Conservation (phyloP, 176 grass and related monocot species). For the Eragrostis curvula region DNA sequence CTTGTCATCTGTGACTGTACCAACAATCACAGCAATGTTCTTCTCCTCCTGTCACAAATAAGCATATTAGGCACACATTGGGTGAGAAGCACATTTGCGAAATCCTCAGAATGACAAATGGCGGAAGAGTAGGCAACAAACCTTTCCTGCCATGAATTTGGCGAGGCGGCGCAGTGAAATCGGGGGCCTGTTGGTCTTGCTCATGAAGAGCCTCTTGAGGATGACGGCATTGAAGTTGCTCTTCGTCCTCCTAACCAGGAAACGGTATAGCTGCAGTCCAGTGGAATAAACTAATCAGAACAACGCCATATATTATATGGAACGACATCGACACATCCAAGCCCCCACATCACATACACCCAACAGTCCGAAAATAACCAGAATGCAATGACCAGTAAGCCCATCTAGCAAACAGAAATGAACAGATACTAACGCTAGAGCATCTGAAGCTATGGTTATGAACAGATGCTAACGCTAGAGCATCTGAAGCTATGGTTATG, state of each 20-base stretch:
- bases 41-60: conserved; percentile 48
- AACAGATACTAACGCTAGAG: neutral
- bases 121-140: neutral
- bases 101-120: neutral
- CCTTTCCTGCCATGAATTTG: conserved; percentile 80
- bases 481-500: neutral
- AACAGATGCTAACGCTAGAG: neutral
- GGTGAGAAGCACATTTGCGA: neutral
- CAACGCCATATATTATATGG: neutral
- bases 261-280: conserved; percentile 67
- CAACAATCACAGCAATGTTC: conserved; percentile 84
- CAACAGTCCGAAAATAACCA: neutral
- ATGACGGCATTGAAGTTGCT: conserved; percentile 85
- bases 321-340: neutral
- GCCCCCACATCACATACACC: neutral
- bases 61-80: neutral
- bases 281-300: neutral
- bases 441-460: neutral
- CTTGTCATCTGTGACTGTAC: conserved; percentile 85
- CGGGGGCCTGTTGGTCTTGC: conserved; percentile 77
- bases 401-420: conserved; percentile 19
- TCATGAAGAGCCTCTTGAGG: conserved; percentile 92
- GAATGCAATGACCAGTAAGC: too few relatives aligned
- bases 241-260: conserved; percentile 77
- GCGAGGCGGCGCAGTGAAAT: conserved; percentile 69